A percentile compares a stretch with the other conserved stretches of the same genome.
Conservation (phyloP, 169 alveolate genomes). For the Condylostoma magnum region DNA sequence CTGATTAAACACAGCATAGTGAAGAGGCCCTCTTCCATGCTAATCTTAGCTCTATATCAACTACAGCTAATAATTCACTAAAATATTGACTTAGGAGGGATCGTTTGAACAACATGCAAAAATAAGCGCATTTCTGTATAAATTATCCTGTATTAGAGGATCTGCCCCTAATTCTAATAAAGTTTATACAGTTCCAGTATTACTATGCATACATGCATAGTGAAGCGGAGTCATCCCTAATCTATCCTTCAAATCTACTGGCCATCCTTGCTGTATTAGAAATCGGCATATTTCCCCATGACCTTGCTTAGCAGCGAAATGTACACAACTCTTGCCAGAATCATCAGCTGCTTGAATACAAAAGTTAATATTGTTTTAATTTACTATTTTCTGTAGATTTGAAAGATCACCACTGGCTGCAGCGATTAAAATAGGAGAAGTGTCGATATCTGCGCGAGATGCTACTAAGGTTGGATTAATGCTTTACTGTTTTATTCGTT, state of each 20-base stretch:
- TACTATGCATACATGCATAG: conserved; percentile 46
- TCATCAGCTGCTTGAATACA: conserved; percentile 23
- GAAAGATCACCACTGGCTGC: conserved; percentile 62
- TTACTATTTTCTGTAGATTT: conserved; percentile 49
- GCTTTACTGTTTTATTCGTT: conserved; percentile 53
- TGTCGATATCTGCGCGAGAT: conserved; percentile 24
- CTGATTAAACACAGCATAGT: conserved; percentile 64
- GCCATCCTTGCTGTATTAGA: conserved; percentile 48
- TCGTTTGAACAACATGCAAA: conserved; percentile 39
- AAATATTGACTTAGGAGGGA: conserved; percentile 5
- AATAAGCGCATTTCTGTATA: conserved; percentile 50
- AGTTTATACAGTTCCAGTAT: conserved; percentile 29
- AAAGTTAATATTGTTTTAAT: conserved; percentile 14
- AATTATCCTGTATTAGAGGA: conserved; percentile 36
- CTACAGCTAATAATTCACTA: conserved; percentile 34
- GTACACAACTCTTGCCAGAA: conserved; percentile 62
- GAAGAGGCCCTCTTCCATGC: conserved; percentile 53
- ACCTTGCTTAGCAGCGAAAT: conserved; percentile 67
- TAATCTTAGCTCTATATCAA: conserved; percentile 40
- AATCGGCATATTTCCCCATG: conserved; percentile 43
- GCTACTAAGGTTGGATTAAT: conserved; percentile 65
- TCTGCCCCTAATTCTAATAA: conserved; percentile 46
- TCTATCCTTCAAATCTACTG: conserved; percentile 65
- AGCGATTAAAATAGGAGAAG: conserved; percentile 44
- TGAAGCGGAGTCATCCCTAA: conserved; percentile 61